Evolutionary conservation across 805 yeast species (phyloP).

Genomic region (Yamadazyma paraphyllophila): DNA sequence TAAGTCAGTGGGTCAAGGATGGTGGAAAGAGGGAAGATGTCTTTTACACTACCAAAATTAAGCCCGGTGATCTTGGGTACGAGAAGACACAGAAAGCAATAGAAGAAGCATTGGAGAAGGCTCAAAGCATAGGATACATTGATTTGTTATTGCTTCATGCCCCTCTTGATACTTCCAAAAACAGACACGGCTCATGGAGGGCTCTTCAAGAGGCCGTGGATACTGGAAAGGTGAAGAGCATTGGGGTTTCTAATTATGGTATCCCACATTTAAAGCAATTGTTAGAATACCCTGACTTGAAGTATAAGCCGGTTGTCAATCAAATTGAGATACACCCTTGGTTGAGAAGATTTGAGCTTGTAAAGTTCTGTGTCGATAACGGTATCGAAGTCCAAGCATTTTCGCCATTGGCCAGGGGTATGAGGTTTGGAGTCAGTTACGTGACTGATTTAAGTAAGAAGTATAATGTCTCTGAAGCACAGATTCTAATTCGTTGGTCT

Average conservation of each 20-base stretch:
- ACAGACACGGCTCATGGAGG: slow-evolving; percentile 57
- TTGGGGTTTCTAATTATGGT: slow-evolving; percentile 38
- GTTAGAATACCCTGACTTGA: slow-evolving; percentile 19
- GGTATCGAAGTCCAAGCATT: slow-evolving; percentile 69
- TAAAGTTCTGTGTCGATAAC: slow-evolving; percentile 49
- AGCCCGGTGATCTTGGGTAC: slow-evolving; percentile 32
- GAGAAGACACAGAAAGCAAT: slow-evolving; percentile 31
- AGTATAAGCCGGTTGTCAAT: slow-evolving; percentile 32
- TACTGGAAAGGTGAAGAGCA: slow-evolving; percentile 45
- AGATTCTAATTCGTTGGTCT: slow-evolving; percentile 71
- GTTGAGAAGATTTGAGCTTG: slow-evolving; percentile 69
- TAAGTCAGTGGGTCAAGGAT: slow-evolving; percentile 44
- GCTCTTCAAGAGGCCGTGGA: slow-evolving; percentile 76
- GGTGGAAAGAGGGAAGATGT: slow-evolving; percentile 26
- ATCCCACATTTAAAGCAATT: slow-evolving; percentile 25
- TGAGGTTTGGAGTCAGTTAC: slow-evolving; percentile 52
- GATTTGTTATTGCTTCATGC: slow-evolving; percentile 52
- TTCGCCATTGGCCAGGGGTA: slow-evolving; percentile 74
- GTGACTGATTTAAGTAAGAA: slow-evolving; percentile 49
- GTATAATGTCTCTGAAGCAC: slow-evolving; percentile 53
- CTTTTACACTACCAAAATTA: slow-evolving; percentile 38
- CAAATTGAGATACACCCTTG: slow-evolving; percentile 37
- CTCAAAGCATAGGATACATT: slow-evolving; percentile 35
- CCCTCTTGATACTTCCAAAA: slow-evolving; percentile 33
- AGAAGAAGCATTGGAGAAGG: slow-evolving; percentile 28